Evolutionary conservation across 352 stramenopile genomes (phyloP).

Genomic region (Globisporangium viniferum): DNA sequence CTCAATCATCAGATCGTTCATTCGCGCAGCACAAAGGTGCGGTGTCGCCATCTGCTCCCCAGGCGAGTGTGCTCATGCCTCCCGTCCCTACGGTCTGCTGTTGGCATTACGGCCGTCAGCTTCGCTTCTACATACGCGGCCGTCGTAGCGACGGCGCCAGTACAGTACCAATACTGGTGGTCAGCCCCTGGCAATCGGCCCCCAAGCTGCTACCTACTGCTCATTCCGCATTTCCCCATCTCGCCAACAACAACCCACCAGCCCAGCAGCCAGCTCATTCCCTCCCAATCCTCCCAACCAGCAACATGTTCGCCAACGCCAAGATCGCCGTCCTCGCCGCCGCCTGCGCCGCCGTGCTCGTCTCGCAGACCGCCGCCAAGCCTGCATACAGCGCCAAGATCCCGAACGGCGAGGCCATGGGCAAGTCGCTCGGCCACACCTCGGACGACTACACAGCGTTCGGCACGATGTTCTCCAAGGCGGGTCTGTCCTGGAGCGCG

Average conservation of each 20-base stretch:
- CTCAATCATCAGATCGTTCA: background rate
- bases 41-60: conserved; percentile 14
- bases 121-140: conserved; percentile 1
- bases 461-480: conserved; percentile 39
- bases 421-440: conserved; percentile 36
- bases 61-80: background rate
- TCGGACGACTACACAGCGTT: conserved; percentile 43
- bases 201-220: background rate
- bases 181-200: background rate
- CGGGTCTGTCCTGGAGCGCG: conserved; percentile 29
- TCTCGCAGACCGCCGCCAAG: conserved; percentile 3
- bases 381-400: conserved; percentile 23
- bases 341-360: conserved; percentile 4
- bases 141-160: background rate
- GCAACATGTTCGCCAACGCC: conserved; percentile 11
- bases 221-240: conserved; percentile 14
- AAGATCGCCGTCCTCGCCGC: conserved; percentile 11
- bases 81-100: background rate
- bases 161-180: background rate
- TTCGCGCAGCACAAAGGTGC: conserved; percentile 5
- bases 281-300: background rate
- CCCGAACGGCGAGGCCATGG: conserved; percentile 44
- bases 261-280: background rate
- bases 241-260: background rate
- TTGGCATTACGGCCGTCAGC: background rate